Conservation (phyloP, 148 eudicot species). For the Rhododendron ovatum region DNA sequence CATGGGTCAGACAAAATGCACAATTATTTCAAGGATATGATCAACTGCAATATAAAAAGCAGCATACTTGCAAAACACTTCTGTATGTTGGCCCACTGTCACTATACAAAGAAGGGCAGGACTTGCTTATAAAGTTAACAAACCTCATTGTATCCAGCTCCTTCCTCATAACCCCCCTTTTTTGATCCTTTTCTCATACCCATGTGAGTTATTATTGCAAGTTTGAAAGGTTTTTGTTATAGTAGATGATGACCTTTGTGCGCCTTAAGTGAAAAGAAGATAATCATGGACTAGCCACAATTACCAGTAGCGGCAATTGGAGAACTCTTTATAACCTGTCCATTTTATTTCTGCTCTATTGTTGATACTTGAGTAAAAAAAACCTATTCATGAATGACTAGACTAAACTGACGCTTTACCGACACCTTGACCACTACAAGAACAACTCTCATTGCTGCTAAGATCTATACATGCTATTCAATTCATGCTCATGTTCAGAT, state of each 20-base stretch:
- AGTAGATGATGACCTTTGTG: constrained; percentile 4
- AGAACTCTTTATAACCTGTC: neutral
- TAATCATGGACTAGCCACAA: neutral
- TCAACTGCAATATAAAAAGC: neutral
- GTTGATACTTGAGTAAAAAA: neutral
- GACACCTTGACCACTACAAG: neutral
- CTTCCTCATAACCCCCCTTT: neutral
- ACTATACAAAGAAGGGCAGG: neutral
- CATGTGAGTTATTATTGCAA: constrained; percentile 9
- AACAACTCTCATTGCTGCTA: neutral
- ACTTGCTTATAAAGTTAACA: neutral
- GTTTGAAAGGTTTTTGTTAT: neutral
- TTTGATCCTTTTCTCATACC: neutral
- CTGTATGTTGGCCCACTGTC: neutral
- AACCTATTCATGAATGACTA: neutral
- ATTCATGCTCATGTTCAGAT: neutral
- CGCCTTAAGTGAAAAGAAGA: neutral
- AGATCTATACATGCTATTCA: neutral
- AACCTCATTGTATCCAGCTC: neutral
- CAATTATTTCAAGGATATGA: neutral
- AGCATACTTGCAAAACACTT: neutral
- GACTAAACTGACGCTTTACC: neutral
- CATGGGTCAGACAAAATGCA: neutral
- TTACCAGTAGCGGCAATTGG: constrained; percentile 4
- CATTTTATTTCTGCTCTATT: neutral